Percentiles rank a stretch among this genome's conserved stretches.
phyloP scores from a whole-genome alignment of 1,284 basidiomycete species.

The Tilletiaria anomala region DNA sequence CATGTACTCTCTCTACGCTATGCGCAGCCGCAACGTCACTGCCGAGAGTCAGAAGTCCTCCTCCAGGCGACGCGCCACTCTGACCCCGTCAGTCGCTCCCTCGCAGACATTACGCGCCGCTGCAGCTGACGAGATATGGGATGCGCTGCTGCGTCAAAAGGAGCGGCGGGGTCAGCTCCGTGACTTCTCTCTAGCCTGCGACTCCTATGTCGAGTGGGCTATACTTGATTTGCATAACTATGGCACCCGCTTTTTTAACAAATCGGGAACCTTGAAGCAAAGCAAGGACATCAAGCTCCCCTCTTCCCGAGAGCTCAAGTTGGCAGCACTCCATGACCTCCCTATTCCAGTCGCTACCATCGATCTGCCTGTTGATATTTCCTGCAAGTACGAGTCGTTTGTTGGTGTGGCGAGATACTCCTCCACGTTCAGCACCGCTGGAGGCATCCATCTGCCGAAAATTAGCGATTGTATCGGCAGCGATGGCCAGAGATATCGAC shows the following conservation, averaged over 20 bases:
- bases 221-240: slow-evolving; percentile 47
- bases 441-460: slow-evolving; percentile 73
- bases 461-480: slow-evolving; percentile 58
- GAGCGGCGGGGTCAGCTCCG: slow-evolving; percentile 43
- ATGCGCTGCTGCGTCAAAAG: slow-evolving; percentile 19
- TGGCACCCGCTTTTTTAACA: slow-evolving; percentile 9
- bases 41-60: too few species aligned
- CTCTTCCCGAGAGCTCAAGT: slow-evolving; percentile 8
- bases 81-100: not conserved
- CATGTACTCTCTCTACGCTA: slow-evolving; percentile 72
- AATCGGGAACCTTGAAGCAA: slow-evolving; percentile 11
- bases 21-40: too few species aligned
- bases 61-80: too few species aligned
- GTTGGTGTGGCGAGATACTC: slow-evolving; percentile 51
- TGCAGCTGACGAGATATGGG: slow-evolving; percentile 59
- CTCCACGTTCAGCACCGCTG: slow-evolving; percentile 51
- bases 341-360: slow-evolving; percentile 59
- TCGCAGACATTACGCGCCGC: slow-evolving; percentile 44
- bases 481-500: slow-evolving; percentile 57
- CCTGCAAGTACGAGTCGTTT: slow-evolving; percentile 46
- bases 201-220: slow-evolving; percentile 69
- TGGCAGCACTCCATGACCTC: slow-evolving; percentile 10
- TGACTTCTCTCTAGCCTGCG: slow-evolving; percentile 55
- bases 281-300: slow-evolving; percentile 11
- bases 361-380: slow-evolving; percentile 57